Conservation (phyloP, 2,329 filamentous ascomycete genomes). For the Bipolaris oryzae region DNA sequence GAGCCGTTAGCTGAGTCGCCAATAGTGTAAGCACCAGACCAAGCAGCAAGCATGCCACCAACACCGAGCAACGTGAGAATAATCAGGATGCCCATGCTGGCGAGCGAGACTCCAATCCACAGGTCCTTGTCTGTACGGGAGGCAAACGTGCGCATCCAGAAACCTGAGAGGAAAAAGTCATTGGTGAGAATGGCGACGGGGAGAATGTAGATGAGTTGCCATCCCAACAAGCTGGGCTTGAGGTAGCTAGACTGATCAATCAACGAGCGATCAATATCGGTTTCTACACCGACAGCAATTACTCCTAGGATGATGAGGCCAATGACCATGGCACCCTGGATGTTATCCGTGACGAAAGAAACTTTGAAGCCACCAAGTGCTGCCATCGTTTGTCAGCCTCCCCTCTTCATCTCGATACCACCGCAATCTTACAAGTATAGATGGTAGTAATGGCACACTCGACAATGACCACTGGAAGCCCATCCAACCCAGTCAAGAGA, state of each 20-base stretch:
- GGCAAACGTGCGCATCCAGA: conserved; percentile 84
- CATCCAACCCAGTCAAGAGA: conserved; percentile 74
- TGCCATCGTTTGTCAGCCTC: conserved; percentile 37
- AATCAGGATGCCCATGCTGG: conserved; percentile 66
- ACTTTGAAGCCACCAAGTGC: conserved; percentile 82
- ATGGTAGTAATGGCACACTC: conserved; percentile 79
- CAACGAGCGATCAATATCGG: conserved; percentile 70
- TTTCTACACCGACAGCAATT: conserved; percentile 77
- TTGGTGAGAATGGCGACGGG: conserved; percentile 82
- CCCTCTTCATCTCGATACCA: too few species aligned
- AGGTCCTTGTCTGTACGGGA: conserved; percentile 80
- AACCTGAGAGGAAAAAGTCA: conserved; percentile 84
- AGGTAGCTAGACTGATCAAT: conserved; percentile 72
- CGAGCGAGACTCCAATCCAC: conserved; percentile 73
- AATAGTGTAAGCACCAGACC: conserved; percentile 75
- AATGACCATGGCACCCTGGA: conserved; percentile 80
- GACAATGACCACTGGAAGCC: conserved; percentile 76
- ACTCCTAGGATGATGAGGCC: conserved; percentile 76
- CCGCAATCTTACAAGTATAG: conserved; percentile 70
- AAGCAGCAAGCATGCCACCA: conserved; percentile 76
- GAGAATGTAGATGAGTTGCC: conserved; percentile 85
- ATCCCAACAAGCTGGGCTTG: conserved; percentile 73
- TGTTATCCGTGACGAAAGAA: conserved; percentile 82
- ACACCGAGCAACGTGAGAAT: conserved; percentile 75
- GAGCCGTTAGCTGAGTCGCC: conserved; percentile 67